A percentile compares a stretch with the other conserved stretches of the same genome.
Conservation (phyloP, 2,329 filamentous ascomycete genomes). For the Monosporascus sp. region DNA sequence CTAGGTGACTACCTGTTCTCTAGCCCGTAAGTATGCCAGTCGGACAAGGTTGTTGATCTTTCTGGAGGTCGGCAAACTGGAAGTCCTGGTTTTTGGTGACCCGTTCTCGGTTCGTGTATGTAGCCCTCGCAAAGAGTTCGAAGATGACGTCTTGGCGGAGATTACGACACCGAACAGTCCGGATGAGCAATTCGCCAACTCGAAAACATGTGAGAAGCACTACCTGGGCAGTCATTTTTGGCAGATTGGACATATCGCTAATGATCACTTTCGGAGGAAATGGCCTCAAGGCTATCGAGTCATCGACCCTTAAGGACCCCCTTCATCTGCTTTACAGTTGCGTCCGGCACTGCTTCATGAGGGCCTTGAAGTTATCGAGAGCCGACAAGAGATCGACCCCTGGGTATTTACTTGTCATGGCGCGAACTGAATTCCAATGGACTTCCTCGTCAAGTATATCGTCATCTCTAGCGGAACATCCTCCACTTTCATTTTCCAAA, state of each 20-base stretch:
- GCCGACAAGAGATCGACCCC: constrained; percentile 4
- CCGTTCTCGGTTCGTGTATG: constrained; percentile 50
- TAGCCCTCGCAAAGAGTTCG: constrained; percentile 60
- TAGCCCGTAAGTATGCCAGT: constrained; percentile 21
- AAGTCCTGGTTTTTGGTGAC: constrained; percentile 52
- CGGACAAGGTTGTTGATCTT: constrained; percentile 48
- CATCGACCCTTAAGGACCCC: neutral
- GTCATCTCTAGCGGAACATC: constrained; percentile 5
- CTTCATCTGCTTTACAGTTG: neutral
- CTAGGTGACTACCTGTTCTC: constrained; percentile 19
- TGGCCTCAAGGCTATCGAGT: constrained; percentile 26
- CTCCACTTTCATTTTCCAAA: neutral
- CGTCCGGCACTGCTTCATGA: neutral
- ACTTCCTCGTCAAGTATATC: constrained; percentile 33
- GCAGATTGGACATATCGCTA: constrained; percentile 46
- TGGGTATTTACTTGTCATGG: constrained; percentile 10
- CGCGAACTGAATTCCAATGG: constrained; percentile 34
- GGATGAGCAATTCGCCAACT: constrained; percentile 53
- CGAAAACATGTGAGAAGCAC: constrained; percentile 58
- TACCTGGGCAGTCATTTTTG: constrained; percentile 42
- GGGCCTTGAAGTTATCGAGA: neutral
- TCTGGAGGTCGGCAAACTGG: constrained; percentile 58
- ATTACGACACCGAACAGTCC: constrained; percentile 30
- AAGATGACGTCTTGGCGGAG: constrained; percentile 40
- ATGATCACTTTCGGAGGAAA: constrained; percentile 47